These are phyloP conservation scores for Penicillium odoratum DNA, from an alignment of 495 filamentous ascomycete genomes.

Conservation along the genomic window DNA sequence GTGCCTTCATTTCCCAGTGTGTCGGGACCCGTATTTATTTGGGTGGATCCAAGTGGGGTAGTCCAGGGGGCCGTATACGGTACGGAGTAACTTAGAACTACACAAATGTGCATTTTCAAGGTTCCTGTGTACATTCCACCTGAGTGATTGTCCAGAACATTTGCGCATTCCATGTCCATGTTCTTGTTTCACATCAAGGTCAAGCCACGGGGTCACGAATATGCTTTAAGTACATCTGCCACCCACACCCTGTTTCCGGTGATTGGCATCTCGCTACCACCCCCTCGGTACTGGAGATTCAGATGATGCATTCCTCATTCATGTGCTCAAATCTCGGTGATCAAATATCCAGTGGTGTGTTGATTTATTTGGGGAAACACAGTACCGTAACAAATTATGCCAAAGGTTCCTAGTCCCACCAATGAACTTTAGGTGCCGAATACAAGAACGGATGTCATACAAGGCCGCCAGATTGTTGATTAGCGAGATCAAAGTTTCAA, in stretches of 20 bases:
- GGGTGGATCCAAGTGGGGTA: no score
- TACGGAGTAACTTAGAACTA: no score
- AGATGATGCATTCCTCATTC: not conserved
- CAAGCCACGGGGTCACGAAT: not conserved
- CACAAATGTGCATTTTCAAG: no score
- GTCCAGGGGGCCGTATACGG: no score
- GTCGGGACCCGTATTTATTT: no score
- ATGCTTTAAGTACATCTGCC: not conserved
- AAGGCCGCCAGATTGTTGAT: not conserved
- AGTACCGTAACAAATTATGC: not conserved
- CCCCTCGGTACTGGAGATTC: not conserved
- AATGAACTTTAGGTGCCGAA: no score
- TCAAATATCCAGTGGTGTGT: no score
- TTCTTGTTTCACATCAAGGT: not conserved
- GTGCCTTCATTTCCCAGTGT: no score
- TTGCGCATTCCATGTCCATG: not conserved
- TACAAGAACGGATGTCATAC: not conserved
- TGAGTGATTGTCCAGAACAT: no score
- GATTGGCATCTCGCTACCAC: conserved; percentile 4
- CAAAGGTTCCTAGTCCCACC: not conserved
- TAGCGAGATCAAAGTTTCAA: conserved; percentile 5
- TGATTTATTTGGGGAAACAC: not conserved
- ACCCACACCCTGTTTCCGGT: not conserved
- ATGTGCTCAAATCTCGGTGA: not conserved
- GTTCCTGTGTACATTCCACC: not conserved